Base-by-base conservation (phyloP, 768 basidiomycete species). In the Termitomyces sp. region DNA sequence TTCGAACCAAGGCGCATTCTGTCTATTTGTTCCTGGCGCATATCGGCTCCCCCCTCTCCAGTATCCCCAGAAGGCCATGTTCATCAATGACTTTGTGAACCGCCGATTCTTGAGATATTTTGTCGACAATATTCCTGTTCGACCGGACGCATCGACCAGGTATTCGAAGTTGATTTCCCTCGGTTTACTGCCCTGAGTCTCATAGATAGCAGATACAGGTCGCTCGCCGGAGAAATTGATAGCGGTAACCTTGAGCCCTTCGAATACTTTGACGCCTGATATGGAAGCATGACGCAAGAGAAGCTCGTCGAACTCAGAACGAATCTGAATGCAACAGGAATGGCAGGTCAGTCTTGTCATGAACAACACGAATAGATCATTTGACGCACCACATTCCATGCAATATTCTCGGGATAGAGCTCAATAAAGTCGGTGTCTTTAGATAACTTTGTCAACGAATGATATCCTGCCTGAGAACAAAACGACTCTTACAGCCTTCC, bases 131-230 rank as follows among this genome's bases (percentile, higher is more conserved):
- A 87, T 60, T 2, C 86, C 86, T 0, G 71, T 68, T 2, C 85
- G 75, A 32, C 86, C 86, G 3, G 77, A 77, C 3, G 83, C 84
- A 60, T 88, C 86, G 18, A 87, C 73, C 82, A n/a, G n/a, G n/a
- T n/a, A n/a, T n/a, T n/a, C n/a, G n/a, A n/a, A n/a, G n/a, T n/a
- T n/a, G n/a, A n/a, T 81, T 29, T 66, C 70, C 10, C 79, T 75
- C 3, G 68, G 64, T 29, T 55, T 56, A 3, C 73, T 73, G 9
- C 49, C 49, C 6, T 25, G 11, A 40, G 33, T 23, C 9, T 44
- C 33, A 18, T 45, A 51, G 6, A n/a, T n/a, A n/a, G n/a, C n/a
- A n/a, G n/a, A n/a, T n/a, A n/a, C n/a, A n/a, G n/a, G n/a, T n/a
- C n/a, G 33, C 11, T 55, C 53, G 13, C 59, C 63, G 22, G 70